Conservation (phyloP, 352 stramenopile genomes). For the Globisporangium barbulae region DNA sequence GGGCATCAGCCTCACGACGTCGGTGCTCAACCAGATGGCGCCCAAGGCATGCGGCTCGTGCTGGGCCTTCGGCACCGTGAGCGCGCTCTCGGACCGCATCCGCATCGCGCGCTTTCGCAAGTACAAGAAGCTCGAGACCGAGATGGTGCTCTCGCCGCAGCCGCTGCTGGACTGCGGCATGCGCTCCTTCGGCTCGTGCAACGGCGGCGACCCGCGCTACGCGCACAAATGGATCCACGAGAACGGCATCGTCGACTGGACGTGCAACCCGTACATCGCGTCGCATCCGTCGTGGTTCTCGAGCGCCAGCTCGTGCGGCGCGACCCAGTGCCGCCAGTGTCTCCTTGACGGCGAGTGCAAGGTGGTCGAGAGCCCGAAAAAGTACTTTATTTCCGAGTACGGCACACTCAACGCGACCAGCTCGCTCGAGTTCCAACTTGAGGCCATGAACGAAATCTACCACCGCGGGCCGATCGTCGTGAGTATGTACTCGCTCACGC, state of each 20-base stretch:
- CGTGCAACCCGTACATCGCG: conserved; percentile 80
- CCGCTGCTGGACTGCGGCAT: conserved; percentile 75
- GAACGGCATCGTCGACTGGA: conserved; percentile 79
- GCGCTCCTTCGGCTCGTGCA: conserved; percentile 76
- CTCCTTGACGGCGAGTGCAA: conserved; percentile 56
- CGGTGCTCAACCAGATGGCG: conserved; percentile 78
- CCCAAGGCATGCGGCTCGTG: conserved; percentile 73
- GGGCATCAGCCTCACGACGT: conserved; percentile 69
- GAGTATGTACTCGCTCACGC: conserved; percentile 85
- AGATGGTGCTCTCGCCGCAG: conserved; percentile 68
- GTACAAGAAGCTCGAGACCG: conserved; percentile 45
- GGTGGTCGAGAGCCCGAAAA: conserved; percentile 51
- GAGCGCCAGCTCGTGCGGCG: conserved; percentile 45
- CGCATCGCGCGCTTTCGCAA: conserved; percentile 67
- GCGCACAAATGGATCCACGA: conserved; percentile 84
- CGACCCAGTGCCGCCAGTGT: conserved; percentile 67
- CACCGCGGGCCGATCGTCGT: conserved; percentile 93
- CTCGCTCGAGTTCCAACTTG: conserved; percentile 56
- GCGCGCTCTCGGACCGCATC: conserved; percentile 73
- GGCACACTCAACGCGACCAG: conserved; percentile 75
- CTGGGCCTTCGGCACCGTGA: conserved; percentile 74
- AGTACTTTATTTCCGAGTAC: conserved; percentile 72
- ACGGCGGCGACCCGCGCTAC: conserved; percentile 73
- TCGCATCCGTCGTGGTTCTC: conserved; percentile 73
- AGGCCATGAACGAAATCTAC: conserved; percentile 96